Conservation (phyloP, 306 rosid genomes). For the Castanospermum australe region DNA sequence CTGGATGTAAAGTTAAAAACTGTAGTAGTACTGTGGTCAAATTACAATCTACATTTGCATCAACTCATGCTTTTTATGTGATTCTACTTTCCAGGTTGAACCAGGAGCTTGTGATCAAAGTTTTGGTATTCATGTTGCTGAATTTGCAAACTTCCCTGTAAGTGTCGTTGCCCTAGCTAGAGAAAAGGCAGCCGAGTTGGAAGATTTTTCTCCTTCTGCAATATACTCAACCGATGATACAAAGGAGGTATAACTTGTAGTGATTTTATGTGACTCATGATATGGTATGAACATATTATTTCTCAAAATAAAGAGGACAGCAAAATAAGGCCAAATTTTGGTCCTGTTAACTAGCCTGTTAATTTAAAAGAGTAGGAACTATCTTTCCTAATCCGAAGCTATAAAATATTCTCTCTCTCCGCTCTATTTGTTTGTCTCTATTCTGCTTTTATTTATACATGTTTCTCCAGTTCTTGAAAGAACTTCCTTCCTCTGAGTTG, state of each 20-base stretch:
- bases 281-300: conserved; percentile 15
- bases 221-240: conserved; percentile 36
- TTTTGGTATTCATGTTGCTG: conserved; percentile 97
- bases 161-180: conserved; percentile 87
- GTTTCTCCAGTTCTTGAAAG: background rate
- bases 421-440: background rate
- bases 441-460: background rate
- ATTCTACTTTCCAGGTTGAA: conserved; percentile 72
- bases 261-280: background rate
- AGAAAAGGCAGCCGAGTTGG: conserved; percentile 95
- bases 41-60: conserved; percentile 13
- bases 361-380: background rate
- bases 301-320: background rate
- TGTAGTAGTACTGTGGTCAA: background rate
- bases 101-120: conserved; percentile 99
- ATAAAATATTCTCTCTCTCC: background rate
- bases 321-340: background rate
- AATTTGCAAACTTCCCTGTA: conserved; percentile 93
- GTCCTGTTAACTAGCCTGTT: background rate
- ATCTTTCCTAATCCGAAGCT: background rate
- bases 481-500: background rate
- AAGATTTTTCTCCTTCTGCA: conserved; percentile 80
- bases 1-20: conserved; percentile 14
- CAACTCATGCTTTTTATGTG: conserved; percentile 9
- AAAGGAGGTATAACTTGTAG: conserved; percentile 49